Evolutionary conservation across 164 flowering plant genomes (phyloP).

Genomic region (Saururus chinensis): DNA sequence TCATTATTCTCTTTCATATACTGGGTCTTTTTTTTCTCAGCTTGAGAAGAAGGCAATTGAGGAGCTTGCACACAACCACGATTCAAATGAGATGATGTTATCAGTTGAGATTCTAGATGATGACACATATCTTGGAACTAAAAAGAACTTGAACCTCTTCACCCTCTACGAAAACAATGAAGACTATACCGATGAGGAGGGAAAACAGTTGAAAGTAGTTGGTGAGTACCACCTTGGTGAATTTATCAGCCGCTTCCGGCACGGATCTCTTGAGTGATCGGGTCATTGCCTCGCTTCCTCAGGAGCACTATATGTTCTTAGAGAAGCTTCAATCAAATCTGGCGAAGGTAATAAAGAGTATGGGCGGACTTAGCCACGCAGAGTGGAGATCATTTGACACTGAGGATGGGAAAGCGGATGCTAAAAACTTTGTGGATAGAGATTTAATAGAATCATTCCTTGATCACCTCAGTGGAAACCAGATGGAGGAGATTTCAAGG

Average conservation of each 20-base stretch:
- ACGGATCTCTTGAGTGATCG: slow-evolving; percentile 97
- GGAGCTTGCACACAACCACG: slow-evolving; percentile 90
- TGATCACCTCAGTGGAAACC: slow-evolving; percentile 61
- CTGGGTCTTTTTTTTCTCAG: slow-evolving; percentile 22
- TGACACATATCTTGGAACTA: slow-evolving; percentile 85
- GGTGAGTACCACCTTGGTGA: slow-evolving; percentile 97
- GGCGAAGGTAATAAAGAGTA: slow-evolving; percentile 84
- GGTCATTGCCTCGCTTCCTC: slow-evolving; percentile 80
- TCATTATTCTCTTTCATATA: too few species aligned
- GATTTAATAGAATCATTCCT: slow-evolving; percentile 90
- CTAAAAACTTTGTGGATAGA: slow-evolving; percentile 80
- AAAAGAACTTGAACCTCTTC: slow-evolving; percentile 76
- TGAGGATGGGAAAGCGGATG: slow-evolving; percentile 74
- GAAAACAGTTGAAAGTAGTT: slow-evolving; percentile 78
- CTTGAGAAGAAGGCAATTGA: slow-evolving; percentile 95
- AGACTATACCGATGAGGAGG: slow-evolving; percentile 94
- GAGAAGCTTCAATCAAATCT: slow-evolving; percentile 75
- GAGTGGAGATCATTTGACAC: slow-evolving; percentile 91
- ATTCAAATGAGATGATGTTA: slow-evolving; percentile 97
- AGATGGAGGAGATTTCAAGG: slow-evolving; percentile 82
- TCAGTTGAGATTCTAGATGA: slow-evolving; percentile 94
- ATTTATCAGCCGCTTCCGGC: slow-evolving; percentile 75
- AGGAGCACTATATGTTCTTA: slow-evolving; percentile 63
- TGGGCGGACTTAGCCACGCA: slow-evolving; percentile 91
- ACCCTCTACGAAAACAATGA: slow-evolving; percentile 89